Evolutionary conservation across 495 filamentous ascomycete genomes (phyloP).

Genomic region (Lindgomyces ingoldianus): DNA sequence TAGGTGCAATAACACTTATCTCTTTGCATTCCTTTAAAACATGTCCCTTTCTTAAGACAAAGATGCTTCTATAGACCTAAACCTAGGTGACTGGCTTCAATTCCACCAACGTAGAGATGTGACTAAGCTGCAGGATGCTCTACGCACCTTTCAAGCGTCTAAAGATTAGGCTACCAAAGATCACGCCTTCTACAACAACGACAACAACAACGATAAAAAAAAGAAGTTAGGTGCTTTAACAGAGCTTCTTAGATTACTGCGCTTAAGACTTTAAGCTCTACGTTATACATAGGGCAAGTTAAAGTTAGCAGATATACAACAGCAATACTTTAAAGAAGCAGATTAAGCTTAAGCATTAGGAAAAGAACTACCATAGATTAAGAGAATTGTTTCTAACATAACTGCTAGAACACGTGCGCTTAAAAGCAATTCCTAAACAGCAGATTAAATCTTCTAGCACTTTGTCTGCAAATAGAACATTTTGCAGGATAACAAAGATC

Average conservation of each 20-base stretch:
- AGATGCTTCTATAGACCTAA: constrained; percentile 2
- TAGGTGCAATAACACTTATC: too few relatives aligned
- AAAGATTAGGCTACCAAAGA: constrained; percentile 1
- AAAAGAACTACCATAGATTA: constrained; percentile 1
- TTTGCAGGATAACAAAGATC: constrained; percentile 2
- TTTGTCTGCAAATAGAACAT: constrained; percentile 6
- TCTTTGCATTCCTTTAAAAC: too few relatives aligned
- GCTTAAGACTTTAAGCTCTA: neutral
- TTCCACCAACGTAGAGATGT: neutral
- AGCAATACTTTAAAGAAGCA: constrained; percentile 1
- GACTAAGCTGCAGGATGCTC: constrained; percentile 5
- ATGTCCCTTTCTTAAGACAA: too few relatives aligned
- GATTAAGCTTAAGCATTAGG: neutral
- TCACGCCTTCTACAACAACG: neutral
- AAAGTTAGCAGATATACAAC: constrained; percentile 5
- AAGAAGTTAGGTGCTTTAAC: neutral
- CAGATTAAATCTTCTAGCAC: constrained; percentile 7
- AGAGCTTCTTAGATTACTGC: neutral
- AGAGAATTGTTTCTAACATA: constrained; percentile 3
- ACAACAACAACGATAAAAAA: neutral
- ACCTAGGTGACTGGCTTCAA: neutral
- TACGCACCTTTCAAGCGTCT: constrained; percentile 4
- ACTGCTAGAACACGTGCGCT: constrained; percentile 3
- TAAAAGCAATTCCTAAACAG: constrained; percentile 6
- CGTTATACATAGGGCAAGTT: constrained; percentile 6